Percentiles rank a stretch among this genome's conserved stretches.
Evolutionary conservation across 257 asterid species (phyloP).

Genomic region (Nicotiana knightiana): DNA sequence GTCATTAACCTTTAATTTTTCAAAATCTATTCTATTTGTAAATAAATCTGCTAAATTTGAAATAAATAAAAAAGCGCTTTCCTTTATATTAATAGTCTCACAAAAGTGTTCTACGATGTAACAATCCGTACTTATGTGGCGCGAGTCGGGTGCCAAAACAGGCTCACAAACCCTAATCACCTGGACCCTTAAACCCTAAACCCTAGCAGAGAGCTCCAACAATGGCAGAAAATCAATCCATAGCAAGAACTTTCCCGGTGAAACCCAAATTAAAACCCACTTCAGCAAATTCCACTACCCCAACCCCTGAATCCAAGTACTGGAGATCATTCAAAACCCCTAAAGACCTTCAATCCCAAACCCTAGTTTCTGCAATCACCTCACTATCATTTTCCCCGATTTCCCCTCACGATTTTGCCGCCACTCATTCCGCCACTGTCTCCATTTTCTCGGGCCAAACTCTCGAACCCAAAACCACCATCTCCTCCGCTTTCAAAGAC

Average conservation of each 20-base stretch:
- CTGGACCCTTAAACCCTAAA: neutral
- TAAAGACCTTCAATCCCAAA: conserved; percentile 41
- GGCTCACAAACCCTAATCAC: neutral
- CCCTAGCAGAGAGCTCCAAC: conserved; percentile 4
- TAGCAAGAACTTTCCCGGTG: conserved; percentile 36
- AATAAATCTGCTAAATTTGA: no score
- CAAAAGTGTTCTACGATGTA: no score
- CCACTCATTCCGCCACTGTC: conserved; percentile 70
- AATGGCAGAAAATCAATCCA: conserved; percentile 39
- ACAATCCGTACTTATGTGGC: no score
- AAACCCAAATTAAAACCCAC: conserved; percentile 65
- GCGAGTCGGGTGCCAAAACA: no score
- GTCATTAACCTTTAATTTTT: no score
- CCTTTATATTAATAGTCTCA: no score
- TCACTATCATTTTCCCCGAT: conserved; percentile 62
- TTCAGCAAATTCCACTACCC: conserved; percentile 34
- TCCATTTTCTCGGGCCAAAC: conserved; percentile 51
- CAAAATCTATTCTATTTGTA: no score
- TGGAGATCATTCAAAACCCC: conserved; percentile 84
- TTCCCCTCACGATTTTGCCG: conserved; percentile 78
- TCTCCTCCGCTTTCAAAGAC: conserved; percentile 43
- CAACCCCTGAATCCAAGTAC: conserved; percentile 69
- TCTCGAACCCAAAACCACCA: conserved; percentile 44
- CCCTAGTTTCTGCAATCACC: conserved; percentile 41
- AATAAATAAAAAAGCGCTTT: no score